These are phyloP conservation scores for Alternaria brassicicola DNA, from an alignment of 2,329 filamentous ascomycete genomes.

Conservation along the genomic window DNA sequence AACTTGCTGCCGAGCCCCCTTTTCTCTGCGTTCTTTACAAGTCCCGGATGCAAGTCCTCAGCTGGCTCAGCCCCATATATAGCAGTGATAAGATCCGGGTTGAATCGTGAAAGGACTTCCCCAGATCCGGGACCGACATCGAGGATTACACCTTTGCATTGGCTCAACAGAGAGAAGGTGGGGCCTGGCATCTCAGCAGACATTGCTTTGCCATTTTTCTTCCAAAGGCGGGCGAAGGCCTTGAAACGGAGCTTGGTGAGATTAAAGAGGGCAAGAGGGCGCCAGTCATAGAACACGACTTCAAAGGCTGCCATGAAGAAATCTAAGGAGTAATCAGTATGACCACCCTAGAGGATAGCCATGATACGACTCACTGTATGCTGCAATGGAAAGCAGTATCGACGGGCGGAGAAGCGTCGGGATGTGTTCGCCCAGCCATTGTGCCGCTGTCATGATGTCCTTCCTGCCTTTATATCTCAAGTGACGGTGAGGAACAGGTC, in stretches of 20 bases:
- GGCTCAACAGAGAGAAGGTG: constrained; percentile 32
- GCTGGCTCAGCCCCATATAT: constrained; percentile 64
- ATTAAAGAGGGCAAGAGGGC: constrained; percentile 37
- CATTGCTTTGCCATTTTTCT: constrained; percentile 44
- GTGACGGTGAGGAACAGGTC: neutral
- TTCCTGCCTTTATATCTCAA: neutral
- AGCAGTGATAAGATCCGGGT: constrained; percentile 49
- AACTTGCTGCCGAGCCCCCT: constrained; percentile 56
- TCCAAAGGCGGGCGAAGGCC: constrained; percentile 47
- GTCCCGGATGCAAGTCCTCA: constrained; percentile 52
- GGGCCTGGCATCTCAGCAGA: constrained; percentile 46
- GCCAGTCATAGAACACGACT: constrained; percentile 35
- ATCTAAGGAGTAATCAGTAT: constrained; percentile 26
- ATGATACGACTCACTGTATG: constrained; percentile 33
- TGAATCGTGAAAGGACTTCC: constrained; percentile 56
- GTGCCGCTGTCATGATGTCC: constrained; percentile 14
- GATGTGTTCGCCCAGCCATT: constrained; percentile 27
- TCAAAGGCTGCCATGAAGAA: constrained; percentile 45
- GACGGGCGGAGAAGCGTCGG: constrained; percentile 38
- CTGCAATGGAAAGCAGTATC: constrained; percentile 31
- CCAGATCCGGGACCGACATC: constrained; percentile 59
- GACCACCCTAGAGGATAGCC: no score
- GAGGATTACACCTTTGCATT: constrained; percentile 44
- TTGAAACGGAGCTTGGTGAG: constrained; percentile 39
- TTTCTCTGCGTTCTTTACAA: constrained; percentile 50